Conservation (phyloP, 108 stramenopile genomes). For the Parietichytrium sp. region DNA sequence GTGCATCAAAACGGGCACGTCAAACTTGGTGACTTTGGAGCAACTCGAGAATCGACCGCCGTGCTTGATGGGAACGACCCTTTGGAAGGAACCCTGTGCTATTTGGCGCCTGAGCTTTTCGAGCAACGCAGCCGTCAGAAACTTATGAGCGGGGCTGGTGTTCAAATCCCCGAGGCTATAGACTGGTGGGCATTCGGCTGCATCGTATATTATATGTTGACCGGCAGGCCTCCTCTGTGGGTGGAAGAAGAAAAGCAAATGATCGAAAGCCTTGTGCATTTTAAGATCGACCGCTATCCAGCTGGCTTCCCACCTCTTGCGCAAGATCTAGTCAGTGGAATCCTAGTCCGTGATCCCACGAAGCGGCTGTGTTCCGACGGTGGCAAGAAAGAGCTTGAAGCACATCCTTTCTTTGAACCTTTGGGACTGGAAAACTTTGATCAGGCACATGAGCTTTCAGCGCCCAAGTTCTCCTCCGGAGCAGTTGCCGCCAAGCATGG, state of each 20-base stretch:
- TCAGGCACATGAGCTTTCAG: not conserved
- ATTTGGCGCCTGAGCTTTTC: constrained; percentile 92
- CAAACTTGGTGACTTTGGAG: constrained; percentile 96
- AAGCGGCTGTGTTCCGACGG: not conserved
- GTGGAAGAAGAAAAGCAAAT: constrained; percentile 73
- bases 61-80: constrained; percentile 63
- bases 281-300: constrained; percentile 50
- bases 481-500: not conserved
- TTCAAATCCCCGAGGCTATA: constrained; percentile 66
- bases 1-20: constrained; percentile 89
- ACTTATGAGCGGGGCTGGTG: constrained; percentile 31
- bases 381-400: not conserved
- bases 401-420: constrained; percentile 22
- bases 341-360: not conserved
- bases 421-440: not conserved
- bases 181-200: constrained; percentile 97
- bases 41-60: constrained; percentile 41
- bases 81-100: constrained; percentile 91
- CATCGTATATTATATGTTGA: constrained; percentile 81
- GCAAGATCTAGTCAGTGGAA: not conserved
- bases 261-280: constrained; percentile 75
- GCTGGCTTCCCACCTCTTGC: constrained; percentile 12
- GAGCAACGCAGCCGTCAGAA: not conserved
- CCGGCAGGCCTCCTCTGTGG: constrained; percentile 84
- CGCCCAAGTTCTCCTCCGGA: constrained; percentile 16